phyloP scores from a whole-genome alignment of 352 stramenopile species.

The Phytophthora citrophthora region DNA sequence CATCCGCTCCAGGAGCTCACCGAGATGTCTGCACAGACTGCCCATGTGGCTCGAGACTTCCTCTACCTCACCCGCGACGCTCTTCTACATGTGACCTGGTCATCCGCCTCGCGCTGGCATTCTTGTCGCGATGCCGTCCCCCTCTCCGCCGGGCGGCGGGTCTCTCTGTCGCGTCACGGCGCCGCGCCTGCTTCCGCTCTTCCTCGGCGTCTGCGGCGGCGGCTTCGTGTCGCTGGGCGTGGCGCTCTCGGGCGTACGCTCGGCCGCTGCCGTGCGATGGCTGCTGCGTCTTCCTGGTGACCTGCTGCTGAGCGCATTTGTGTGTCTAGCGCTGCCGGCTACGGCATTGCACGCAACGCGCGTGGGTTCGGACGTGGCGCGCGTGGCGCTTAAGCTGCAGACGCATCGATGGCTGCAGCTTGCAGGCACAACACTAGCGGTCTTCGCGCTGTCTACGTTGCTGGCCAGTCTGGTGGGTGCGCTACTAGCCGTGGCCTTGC shows the following conservation, averaged over 20 bases:
- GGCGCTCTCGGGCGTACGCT: conserved; percentile 40
- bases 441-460: conserved; percentile 47
- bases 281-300: conserved; percentile 36
- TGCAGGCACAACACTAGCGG: conserved; percentile 18
- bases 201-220: conserved; percentile 26
- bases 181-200: conserved; percentile 30
- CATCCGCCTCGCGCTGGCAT: conserved; percentile 20
- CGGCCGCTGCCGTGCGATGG: conserved; percentile 39
- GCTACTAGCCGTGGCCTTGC: conserved; percentile 47
- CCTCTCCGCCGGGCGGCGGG: conserved; percentile 7
- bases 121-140: conserved; percentile 23
- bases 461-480: conserved; percentile 55
- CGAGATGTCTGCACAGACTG: not conserved
- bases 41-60: conserved; percentile 9
- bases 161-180: conserved; percentile 13
- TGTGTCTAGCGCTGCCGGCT: conserved; percentile 17
- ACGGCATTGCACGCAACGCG: conserved; percentile 5
- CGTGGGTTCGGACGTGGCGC: conserved; percentile 7
- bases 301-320: conserved; percentile 22
- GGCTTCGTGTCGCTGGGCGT: conserved; percentile 40
- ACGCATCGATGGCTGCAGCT: conserved; percentile 19
- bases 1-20: conserved; percentile 4
- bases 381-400: not conserved
- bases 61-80: conserved; percentile 17
- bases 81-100: conserved; percentile 33